phyloP scores from a whole-genome alignment of 768 basidiomycete species.

The Mrakia blollopis region DNA sequence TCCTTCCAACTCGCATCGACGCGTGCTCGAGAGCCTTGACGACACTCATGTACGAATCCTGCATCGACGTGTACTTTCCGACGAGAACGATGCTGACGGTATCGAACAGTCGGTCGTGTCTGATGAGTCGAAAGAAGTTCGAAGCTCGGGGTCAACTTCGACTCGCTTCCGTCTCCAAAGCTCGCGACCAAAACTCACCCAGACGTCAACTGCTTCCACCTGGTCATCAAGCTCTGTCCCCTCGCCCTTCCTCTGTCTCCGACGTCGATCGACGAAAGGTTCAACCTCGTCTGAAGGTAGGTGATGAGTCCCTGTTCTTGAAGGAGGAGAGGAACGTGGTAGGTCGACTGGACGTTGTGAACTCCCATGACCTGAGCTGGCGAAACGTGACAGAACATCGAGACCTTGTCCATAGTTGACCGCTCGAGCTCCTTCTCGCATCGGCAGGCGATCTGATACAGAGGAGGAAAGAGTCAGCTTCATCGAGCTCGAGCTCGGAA shows the following conservation, averaged over 20 bases:
- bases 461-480: not conserved
- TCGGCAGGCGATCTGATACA: slow-evolving; percentile 80
- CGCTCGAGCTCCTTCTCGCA: slow-evolving; percentile 73
- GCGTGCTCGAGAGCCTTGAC: slow-evolving; percentile 95
- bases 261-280: slow-evolving; percentile 57
- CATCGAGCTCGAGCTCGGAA: not conserved
- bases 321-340: slow-evolving; percentile 90
- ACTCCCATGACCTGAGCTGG: slow-evolving; percentile 82
- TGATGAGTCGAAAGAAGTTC: slow-evolving; percentile 41
- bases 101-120: slow-evolving; percentile 91
- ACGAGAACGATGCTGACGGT: slow-evolving; percentile 83
- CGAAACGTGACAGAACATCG: slow-evolving; percentile 97
- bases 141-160: slow-evolving; percentile 4
- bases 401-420: slow-evolving; percentile 89
- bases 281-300: slow-evolving; percentile 76
- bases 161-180: not conserved
- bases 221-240: slow-evolving; percentile 61
- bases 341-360: slow-evolving; percentile 92
- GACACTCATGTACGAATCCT: slow-evolving; percentile 98
- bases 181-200: slow-evolving; percentile 52
- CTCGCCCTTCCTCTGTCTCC: slow-evolving; percentile 55
- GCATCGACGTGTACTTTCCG: slow-evolving; percentile 93
- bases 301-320: slow-evolving; percentile 86
- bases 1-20: slow-evolving; percentile 82
- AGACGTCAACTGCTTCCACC: slow-evolving; percentile 79